Evolutionary conservation across 257 asterid genomes (phyloP).

Genomic region (Nemophila menziesii): DNA sequence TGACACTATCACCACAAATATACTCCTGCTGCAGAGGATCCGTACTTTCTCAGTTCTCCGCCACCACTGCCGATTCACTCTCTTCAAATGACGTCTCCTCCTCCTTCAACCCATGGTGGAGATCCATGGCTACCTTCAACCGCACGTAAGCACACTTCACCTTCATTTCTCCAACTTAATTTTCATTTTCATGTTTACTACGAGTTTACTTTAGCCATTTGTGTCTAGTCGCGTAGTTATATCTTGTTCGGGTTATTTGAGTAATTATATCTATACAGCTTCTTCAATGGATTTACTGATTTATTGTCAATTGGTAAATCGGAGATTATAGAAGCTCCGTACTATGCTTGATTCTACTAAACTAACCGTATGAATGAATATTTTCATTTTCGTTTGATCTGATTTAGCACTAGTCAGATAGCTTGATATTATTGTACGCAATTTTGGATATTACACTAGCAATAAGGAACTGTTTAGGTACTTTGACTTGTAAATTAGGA

Average conservation of each 20-base stretch:
- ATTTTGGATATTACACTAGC: no score
- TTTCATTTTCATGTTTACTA: no score
- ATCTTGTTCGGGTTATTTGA: background rate
- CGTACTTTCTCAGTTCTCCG: conserved; percentile 24
- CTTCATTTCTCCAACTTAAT: background rate
- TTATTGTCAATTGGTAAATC: no score
- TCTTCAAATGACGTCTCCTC: conserved; percentile 25
- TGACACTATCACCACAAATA: conserved; percentile 27
- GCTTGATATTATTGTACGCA: no score
- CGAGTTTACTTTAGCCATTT: background rate
- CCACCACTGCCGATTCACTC: conserved; percentile 29
- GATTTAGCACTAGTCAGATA: no score
- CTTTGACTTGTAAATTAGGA: background rate
- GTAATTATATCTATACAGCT: no score
- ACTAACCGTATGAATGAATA: no score
- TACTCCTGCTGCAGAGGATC: conserved; percentile 27
- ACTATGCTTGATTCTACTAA: no score
- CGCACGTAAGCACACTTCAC: conserved; percentile 52
- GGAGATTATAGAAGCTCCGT: no score
- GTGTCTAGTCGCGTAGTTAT: background rate
- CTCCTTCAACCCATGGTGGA: conserved; percentile 51
- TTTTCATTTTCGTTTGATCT: no score
- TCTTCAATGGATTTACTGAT: no score
- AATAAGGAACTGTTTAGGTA: background rate
- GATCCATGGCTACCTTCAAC: conserved; percentile 96